Base-by-base conservation (phyloP, 345 rosid genomes). In the Ailanthus altissimus region DNA sequence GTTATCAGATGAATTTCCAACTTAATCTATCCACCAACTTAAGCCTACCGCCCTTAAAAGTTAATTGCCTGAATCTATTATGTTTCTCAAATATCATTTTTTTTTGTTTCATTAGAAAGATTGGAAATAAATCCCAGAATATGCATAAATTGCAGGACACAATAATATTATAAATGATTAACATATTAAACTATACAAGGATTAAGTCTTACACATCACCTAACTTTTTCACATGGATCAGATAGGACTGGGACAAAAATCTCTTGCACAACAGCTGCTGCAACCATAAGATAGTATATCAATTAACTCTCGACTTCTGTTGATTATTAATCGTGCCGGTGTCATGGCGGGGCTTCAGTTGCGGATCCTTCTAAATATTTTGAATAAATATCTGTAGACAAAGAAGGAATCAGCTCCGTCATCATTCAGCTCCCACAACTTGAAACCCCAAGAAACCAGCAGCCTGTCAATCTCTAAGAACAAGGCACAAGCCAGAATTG, bases 351-450 rank as follows among this genome's bases (percentile, higher is more conserved):
- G n/a, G n/a, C n/a, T n/a, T n/a, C n/a, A n/a, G n/a, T 18, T 20
- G 1, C 42, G 5, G 65, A 15, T 60, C 65, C 2, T 26, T 13
- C 40, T 25, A 28, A 97, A 97, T 94, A 78, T 14, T 0, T 20
- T 2, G 18, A 18, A 18, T 38, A 63, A 5, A 38, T 18, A 63
- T 36, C 46, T 36, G 45, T 14, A 16, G 25, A 40, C 5, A 20
- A 16, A 36, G 6, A 28, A 63, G 45, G 8, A 36, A 0, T 36
- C 14, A 7, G 47, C 67, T 36, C 46, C 20, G 23, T 0, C 67
- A 23, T 18, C 23, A 16, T 63, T 1, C 5, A 13, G 65, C 9
- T 2, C 1, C 47, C 16, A 16, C 13, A 38, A 40, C 46, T 20
- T 8, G 46, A 40, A 38, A 0, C 70, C 70, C n/a, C 16, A 42